These are phyloP conservation scores for Neurospora intermedia DNA, from an alignment of 495 filamentous ascomycete genomes.

Conservation along the genomic window DNA sequence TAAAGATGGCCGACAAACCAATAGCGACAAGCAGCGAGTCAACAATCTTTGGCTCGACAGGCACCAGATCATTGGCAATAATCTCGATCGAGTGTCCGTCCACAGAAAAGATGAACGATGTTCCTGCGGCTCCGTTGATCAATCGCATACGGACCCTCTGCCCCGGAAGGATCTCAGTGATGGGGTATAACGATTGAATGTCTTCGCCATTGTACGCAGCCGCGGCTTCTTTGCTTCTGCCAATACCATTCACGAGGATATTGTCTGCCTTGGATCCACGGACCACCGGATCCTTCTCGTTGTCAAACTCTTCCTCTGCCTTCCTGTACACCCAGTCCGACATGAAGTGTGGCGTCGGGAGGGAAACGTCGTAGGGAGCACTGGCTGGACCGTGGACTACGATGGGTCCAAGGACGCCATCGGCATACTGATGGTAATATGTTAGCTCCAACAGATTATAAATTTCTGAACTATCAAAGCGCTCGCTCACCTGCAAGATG, in stretches of 20 bases:
- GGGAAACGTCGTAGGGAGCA: slow-evolving; percentile 40
- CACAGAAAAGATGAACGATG: background rate
- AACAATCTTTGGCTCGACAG: slow-evolving; percentile 3
- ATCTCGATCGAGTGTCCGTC: background rate
- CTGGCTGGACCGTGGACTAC: slow-evolving; percentile 43
- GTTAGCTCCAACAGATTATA: background rate
- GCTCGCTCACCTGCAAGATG: slow-evolving; percentile 12
- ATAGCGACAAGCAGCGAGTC: slow-evolving; percentile 43
- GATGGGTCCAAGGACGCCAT: slow-evolving; percentile 37
- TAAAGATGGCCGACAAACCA: slow-evolving; percentile 18
- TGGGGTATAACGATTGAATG: background rate
- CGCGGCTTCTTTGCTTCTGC: background rate
- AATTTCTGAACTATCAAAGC: background rate
- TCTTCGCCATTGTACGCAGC: background rate
- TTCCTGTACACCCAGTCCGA: slow-evolving; percentile 26
- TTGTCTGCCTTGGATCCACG: slow-evolving; percentile 12
- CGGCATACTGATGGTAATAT: slow-evolving; percentile 29
- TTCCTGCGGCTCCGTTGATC: background rate
- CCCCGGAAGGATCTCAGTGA: background rate
- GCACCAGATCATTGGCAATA: background rate
- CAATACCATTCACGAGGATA: slow-evolving; percentile 24
- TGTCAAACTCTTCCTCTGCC: slow-evolving; percentile 9
- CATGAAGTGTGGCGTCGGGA: slow-evolving; percentile 32
- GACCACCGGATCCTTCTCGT: background rate
- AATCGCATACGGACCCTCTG: background rate